Percentiles rank a stretch among this genome's conserved stretches.
Evolutionary conservation across 805 yeast genomes (phyloP).

Genomic region (Candida sithepensis): DNA sequence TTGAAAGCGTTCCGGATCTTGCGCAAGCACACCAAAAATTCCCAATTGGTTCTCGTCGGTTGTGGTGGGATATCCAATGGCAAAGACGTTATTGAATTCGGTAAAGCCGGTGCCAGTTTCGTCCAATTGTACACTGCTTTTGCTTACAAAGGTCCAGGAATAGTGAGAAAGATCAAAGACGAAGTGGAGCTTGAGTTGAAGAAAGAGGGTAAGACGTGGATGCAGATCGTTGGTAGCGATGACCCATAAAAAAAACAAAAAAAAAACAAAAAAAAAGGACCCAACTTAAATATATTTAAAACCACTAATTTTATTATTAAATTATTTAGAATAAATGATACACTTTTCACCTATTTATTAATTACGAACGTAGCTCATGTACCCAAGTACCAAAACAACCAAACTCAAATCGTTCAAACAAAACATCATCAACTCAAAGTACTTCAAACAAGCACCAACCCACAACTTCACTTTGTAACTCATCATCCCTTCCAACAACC

Average conservation of each 20-base stretch:
- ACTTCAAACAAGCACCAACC: slow-evolving; percentile 17
- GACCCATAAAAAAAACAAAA: slow-evolving; percentile 27
- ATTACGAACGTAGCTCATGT: not conserved
- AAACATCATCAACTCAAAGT: slow-evolving; percentile 22
- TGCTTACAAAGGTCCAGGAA: slow-evolving; percentile 91
- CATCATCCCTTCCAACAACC: slow-evolving; percentile 19
- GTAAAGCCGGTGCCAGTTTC: slow-evolving; percentile 90
- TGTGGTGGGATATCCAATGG: slow-evolving; percentile 94
- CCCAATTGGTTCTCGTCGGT: slow-evolving; percentile 75
- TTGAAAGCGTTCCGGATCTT: slow-evolving; percentile 67
- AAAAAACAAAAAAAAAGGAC: not conserved
- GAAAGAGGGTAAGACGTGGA: slow-evolving; percentile 81
- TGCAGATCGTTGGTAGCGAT: slow-evolving; percentile 68
- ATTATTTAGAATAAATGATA: not conserved
- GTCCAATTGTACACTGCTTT: slow-evolving; percentile 85
- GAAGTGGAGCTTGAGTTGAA: slow-evolving; percentile 57
- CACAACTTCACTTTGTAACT: slow-evolving; percentile 15
- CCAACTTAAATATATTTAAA: not conserved
- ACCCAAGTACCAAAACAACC: slow-evolving; percentile 25
- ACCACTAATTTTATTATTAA: no score
- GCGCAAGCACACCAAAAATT: slow-evolving; percentile 72
- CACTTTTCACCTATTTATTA: not conserved
- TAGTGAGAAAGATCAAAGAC: slow-evolving; percentile 57
- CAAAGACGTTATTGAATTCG: slow-evolving; percentile 85
- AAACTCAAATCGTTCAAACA: slow-evolving; percentile 26